Conservation (phyloP, 257 asterid species). For the Petunia axillaris region DNA sequence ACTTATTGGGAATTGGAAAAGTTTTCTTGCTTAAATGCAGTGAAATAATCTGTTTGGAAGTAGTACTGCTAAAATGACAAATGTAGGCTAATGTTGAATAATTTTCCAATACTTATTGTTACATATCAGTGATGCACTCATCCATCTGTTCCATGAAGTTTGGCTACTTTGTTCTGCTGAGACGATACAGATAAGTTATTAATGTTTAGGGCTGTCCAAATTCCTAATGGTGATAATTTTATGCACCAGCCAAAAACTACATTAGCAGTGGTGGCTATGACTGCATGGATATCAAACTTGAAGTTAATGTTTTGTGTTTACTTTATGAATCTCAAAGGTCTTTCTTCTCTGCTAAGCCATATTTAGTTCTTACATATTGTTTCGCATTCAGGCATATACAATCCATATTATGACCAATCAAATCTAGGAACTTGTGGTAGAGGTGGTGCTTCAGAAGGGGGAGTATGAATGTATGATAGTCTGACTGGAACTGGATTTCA, state of each 20-base stretch:
- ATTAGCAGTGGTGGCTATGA: neutral
- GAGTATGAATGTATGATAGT: neutral
- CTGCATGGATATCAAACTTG: neutral
- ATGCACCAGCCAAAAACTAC: neutral
- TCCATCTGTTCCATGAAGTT: neutral
- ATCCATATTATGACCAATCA: constrained; percentile 16
- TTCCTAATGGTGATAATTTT: neutral
- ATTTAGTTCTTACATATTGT: neutral
- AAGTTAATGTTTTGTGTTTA: neutral
- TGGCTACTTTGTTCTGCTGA: neutral
- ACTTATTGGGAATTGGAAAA: neutral
- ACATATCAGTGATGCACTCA: neutral
- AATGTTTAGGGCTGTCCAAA: neutral
- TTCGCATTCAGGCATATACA: neutral
- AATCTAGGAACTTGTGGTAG: constrained; percentile 4
- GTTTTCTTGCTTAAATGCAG: neutral
- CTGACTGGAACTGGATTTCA: neutral
- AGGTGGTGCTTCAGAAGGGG: constrained; percentile 8
- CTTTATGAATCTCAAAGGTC: constrained; percentile 4
- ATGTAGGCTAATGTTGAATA: neutral
- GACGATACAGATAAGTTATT: neutral
- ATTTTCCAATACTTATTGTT: neutral
- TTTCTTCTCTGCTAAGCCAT: constrained; percentile 5
- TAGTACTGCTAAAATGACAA: neutral
- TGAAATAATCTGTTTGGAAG: neutral